Percentiles rank a stretch among this genome's conserved stretches.
These are phyloP conservation scores for Mycena albidolilacea DNA, from an alignment of 768 basidiomycete species.

Conservation along the genomic window DNA sequence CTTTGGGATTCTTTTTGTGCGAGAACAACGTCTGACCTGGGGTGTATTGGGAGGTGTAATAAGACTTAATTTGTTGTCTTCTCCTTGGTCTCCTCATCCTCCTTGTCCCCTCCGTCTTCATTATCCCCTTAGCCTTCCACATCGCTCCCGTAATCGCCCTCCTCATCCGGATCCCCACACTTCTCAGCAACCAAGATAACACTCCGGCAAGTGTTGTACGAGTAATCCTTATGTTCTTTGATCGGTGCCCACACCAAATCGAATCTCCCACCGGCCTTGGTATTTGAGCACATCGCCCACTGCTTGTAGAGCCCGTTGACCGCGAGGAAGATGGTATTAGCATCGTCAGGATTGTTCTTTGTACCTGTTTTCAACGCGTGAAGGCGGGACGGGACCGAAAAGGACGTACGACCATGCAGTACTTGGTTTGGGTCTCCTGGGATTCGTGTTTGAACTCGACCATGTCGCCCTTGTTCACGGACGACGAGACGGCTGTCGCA, in stretches of 20 bases:
- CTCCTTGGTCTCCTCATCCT: too few species aligned
- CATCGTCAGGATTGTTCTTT: background rate
- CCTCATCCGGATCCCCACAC: background rate
- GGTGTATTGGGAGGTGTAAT: too few species aligned
- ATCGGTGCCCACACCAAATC: background rate
- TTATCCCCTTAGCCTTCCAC: too few species aligned
- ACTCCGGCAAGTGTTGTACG: background rate
- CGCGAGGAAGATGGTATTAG: background rate
- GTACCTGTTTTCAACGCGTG: background rate
- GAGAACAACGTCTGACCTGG: too few species aligned
- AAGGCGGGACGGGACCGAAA: background rate
- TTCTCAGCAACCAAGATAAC: background rate
- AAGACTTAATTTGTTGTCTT: too few species aligned
- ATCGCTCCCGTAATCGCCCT: too few species aligned
- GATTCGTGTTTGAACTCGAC: background rate
- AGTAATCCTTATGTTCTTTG: background rate
- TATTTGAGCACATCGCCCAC: constrained; percentile 16
- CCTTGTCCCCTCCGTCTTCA: too few species aligned
- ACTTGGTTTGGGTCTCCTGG: background rate
- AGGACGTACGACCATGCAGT: background rate
- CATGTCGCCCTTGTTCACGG: background rate
- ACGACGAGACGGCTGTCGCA: background rate
- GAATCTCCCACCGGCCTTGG: background rate
- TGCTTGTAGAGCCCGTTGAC: background rate
- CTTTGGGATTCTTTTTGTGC: too few species aligned